Evolutionary conservation across 805 yeast genomes (phyloP).

Genomic region (Candida coleopterorum): DNA sequence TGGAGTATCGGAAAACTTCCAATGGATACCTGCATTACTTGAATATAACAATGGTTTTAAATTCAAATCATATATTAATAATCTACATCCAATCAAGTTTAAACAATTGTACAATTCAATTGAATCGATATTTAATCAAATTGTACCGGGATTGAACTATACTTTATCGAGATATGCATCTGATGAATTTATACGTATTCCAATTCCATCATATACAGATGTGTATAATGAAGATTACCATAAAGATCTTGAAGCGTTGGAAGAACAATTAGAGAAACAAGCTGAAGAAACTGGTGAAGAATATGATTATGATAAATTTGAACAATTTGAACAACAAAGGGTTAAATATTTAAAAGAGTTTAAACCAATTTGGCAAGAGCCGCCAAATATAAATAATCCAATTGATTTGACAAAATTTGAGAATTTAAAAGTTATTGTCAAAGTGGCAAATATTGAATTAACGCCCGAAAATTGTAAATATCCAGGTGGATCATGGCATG

Average conservation of each 20-base stretch:
- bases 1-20: conserved; percentile 23
- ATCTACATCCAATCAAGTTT: conserved; percentile 29
- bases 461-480: conserved; percentile 37
- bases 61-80: conserved; percentile 36
- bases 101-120: conserved; percentile 24
- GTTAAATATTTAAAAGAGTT: conserved; percentile 7
- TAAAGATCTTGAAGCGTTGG: conserved; percentile 3
- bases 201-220: conserved; percentile 12
- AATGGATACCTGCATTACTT: conserved; percentile 34
- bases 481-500: conserved; percentile 40
- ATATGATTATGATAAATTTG: conserved; percentile 5
- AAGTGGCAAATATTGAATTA: conserved; percentile 36
- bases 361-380: conserved; percentile 6
- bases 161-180: conserved; percentile 21
- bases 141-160: conserved; percentile 29
- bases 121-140: conserved; percentile 23
- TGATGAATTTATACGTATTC: conserved; percentile 12
- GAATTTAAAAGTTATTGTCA: conserved; percentile 32
- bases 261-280: conserved; percentile 8
- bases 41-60: conserved; percentile 8
- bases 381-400: conserved; percentile 7
- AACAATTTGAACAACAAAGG: conserved; percentile 10
- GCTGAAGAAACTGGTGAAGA: conserved; percentile 8
- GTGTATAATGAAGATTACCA: conserved; percentile 14
- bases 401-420: conserved; percentile 15